Percentiles rank a stretch among this genome's conserved stretches.
Conservation (phyloP, 2,329 filamentous ascomycete genomes). For the Botryotinia narcissicola region DNA sequence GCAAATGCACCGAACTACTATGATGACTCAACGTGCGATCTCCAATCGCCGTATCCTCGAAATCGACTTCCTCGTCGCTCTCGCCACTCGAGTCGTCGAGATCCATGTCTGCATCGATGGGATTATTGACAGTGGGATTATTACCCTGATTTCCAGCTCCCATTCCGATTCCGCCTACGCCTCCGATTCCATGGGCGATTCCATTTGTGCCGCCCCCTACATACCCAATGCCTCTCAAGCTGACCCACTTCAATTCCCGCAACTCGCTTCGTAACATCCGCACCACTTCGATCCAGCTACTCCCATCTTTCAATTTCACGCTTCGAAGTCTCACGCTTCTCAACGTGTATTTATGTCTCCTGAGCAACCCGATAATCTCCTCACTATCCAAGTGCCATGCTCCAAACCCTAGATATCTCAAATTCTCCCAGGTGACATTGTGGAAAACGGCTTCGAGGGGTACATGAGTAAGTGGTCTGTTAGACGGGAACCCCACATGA, state of each 20-base stretch:
- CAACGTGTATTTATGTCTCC: conserved; percentile 54
- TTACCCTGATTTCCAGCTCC: not conserved
- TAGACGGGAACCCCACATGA: conserved; percentile 59
- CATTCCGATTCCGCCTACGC: not conserved
- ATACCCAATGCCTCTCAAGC: conserved; percentile 61
- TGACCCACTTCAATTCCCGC: conserved; percentile 58
- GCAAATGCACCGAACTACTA: conserved; percentile 13
- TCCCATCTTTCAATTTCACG: conserved; percentile 59
- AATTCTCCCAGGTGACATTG: conserved; percentile 56
- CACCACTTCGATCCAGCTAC: conserved; percentile 60
- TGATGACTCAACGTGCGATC: conserved; percentile 16
- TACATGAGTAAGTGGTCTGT: conserved; percentile 49
- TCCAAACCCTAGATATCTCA: conserved; percentile 63
- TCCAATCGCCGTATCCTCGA: conserved; percentile 14
- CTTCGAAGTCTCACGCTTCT: conserved; percentile 58
- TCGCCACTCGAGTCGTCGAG: conserved; percentile 6
- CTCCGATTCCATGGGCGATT: not conserved
- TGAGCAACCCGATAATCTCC: conserved; percentile 58
- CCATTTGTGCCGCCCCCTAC: conserved; percentile 32
- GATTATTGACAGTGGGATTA: not conserved
- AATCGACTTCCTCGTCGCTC: conserved; percentile 5
- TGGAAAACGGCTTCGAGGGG: conserved; percentile 62
- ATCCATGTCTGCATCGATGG: not conserved
- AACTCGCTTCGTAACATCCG: conserved; percentile 55
- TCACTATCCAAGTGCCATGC: conserved; percentile 59